These are phyloP conservation scores for Umbelopsis vinacea DNA, from an alignment of 192 early-diverging fungal species.

Conservation along the genomic window DNA sequence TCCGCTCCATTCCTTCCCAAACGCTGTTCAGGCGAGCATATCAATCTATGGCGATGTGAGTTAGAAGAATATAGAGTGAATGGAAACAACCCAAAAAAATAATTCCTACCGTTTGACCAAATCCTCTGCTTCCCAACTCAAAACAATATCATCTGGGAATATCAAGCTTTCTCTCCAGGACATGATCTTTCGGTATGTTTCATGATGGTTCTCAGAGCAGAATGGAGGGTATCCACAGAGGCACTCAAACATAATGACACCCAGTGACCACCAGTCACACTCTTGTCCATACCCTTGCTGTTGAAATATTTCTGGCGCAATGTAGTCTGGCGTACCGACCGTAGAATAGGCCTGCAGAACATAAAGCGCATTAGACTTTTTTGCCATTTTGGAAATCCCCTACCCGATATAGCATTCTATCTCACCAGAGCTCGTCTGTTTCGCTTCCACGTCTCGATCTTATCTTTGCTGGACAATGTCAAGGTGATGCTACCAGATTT, in stretches of 20 bases:
- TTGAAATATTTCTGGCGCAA: constrained; percentile 92
- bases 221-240: constrained; percentile 99
- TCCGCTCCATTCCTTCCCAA: constrained; percentile 81
- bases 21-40: constrained; percentile 86
- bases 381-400: neutral
- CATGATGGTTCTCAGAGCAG: constrained; percentile 92
- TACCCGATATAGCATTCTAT: neutral
- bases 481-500: constrained; percentile 91
- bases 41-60: constrained; percentile 56
- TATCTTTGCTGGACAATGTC: constrained; percentile 80
- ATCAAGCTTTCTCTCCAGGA: constrained; percentile 90
- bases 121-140: constrained; percentile 93
- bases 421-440: constrained; percentile 88
- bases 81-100: too few relatives aligned
- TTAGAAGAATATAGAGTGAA: neutral
- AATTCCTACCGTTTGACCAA: constrained; percentile 74
- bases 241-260: constrained; percentile 99
- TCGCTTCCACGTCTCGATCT: constrained; percentile 97
- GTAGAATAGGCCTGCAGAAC: constrained; percentile 87
- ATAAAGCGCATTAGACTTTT: neutral
- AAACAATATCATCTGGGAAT: constrained; percentile 92
- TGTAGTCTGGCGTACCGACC: constrained; percentile 97
- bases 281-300: constrained; percentile 96
- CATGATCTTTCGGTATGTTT: constrained; percentile 98
- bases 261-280: constrained; percentile 99